These are phyloP conservation scores for Trichoderma erinaceum DNA, from an alignment of 495 filamentous ascomycete genomes.

Conservation along the genomic window DNA sequence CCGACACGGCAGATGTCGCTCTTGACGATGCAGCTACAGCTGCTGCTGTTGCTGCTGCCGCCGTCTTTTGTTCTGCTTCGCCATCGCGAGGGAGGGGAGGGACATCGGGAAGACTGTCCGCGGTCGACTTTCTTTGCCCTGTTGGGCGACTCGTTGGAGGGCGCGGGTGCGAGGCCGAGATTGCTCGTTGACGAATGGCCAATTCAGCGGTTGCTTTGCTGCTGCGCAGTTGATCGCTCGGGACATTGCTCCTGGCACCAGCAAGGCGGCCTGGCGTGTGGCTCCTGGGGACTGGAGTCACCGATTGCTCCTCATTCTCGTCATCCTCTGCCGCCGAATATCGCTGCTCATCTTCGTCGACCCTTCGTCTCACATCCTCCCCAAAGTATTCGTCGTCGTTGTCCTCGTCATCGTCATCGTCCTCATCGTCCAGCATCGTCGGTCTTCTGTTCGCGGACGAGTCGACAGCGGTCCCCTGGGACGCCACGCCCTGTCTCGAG, in stretches of 20 bases:
- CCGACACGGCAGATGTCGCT: conserved; percentile 15
- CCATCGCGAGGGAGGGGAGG: conserved; percentile 14
- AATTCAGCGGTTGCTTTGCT: conserved; percentile 26
- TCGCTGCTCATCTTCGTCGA: background rate
- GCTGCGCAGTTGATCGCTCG: background rate
- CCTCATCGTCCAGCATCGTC: conserved; percentile 25
- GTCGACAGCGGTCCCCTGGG: conserved; percentile 35
- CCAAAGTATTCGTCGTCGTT: conserved; percentile 21
- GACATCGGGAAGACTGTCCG: conserved; percentile 25
- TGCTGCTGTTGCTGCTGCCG: conserved; percentile 44
- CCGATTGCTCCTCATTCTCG: conserved; percentile 20
- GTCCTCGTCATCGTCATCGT: conserved; percentile 26
- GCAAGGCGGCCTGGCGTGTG: conserved; percentile 51
- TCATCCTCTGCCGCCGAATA: conserved; percentile 17
- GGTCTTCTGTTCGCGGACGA: conserved; percentile 27
- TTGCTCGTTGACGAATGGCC: conserved; percentile 44
- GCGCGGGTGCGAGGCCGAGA: conserved; percentile 29
- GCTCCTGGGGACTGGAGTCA: conserved; percentile 34
- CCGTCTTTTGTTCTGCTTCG: conserved; percentile 27
- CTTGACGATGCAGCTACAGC: conserved; percentile 29
- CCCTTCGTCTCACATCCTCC: conserved; percentile 21
- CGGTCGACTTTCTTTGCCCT: conserved; percentile 5
- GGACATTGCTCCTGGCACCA: conserved; percentile 32
- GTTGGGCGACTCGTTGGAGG: conserved; percentile 24
- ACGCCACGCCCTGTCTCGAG: conserved; percentile 34